Evolutionary conservation across 805 yeast genomes (phyloP).

Genomic region (Pichia californica): DNA sequence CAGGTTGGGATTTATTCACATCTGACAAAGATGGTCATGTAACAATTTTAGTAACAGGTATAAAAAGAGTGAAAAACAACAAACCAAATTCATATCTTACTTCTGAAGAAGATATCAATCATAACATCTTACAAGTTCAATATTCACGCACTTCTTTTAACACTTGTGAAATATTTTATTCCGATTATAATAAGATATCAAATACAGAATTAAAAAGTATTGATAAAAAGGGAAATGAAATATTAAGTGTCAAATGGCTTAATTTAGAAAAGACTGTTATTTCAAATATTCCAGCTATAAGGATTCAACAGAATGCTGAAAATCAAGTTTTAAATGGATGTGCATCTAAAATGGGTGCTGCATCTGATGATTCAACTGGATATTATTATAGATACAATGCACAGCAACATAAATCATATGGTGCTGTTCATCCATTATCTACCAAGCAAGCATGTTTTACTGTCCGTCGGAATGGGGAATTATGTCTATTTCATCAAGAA

Average conservation of each 20-base stretch:
- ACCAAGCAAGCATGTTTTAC: conserved; percentile 68
- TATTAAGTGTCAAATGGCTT: conserved; percentile 64
- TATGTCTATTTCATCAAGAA: conserved; percentile 57
- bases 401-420: conserved; percentile 51
- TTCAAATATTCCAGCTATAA: conserved; percentile 51
- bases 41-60: conserved; percentile 49
- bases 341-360: conserved; percentile 32
- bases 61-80: conserved; percentile 26
- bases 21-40: conserved; percentile 67
- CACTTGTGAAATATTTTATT: conserved; percentile 41
- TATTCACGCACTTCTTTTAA: conserved; percentile 32
- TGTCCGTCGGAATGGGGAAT: conserved; percentile 55
- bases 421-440: conserved; percentile 60
- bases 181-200: conserved; percentile 30
- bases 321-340: conserved; percentile 29
- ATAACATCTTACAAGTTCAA: conserved; percentile 29
- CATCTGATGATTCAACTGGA: conserved; percentile 28
- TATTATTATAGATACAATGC: conserved; percentile 47
- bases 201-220: conserved; percentile 14
- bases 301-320: conserved; percentile 24
- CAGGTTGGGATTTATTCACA: conserved; percentile 77
- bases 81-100: conserved; percentile 14
- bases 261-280: conserved; percentile 63
- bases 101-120: conserved; percentile 33
- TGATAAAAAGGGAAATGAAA: conserved; percentile 22